phyloP scores from a whole-genome alignment of 768 basidiomycete species.

The Podaxis rugospora region DNA sequence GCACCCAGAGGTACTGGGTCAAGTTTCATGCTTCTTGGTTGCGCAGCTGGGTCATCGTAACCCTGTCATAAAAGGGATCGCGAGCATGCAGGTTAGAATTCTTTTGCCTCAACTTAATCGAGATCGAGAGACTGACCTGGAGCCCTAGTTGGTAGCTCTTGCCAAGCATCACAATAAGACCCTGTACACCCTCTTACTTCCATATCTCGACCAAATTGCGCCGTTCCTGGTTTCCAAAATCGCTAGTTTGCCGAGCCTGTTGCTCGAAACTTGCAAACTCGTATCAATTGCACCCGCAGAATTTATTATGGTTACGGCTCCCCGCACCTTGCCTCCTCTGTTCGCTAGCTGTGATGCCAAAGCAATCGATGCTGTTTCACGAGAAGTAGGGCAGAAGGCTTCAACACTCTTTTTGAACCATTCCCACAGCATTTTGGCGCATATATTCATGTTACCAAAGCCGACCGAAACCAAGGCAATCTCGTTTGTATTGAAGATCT shows the following conservation, averaged over 20 bases:
- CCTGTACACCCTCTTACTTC: conserved; percentile 63
- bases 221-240: conserved; percentile 60
- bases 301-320: conserved; percentile 62
- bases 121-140: background rate
- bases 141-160: conserved; percentile 49
- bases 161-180: conserved; percentile 55
- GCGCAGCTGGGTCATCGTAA: conserved; percentile 65
- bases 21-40: conserved; percentile 57
- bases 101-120: conserved; percentile 4
- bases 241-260: conserved; percentile 49
- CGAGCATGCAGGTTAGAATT: conserved; percentile 57
- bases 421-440: conserved; percentile 54
- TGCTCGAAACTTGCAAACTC: conserved; percentile 68
- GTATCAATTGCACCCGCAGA: conserved; percentile 49
- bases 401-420: conserved; percentile 51
- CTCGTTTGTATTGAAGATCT: conserved; percentile 54
- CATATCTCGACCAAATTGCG: conserved; percentile 64
- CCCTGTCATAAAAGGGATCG: conserved; percentile 63
- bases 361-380: conserved; percentile 59
- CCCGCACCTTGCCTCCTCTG: conserved; percentile 63
- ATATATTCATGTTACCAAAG: conserved; percentile 57
- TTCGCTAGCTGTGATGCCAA: conserved; percentile 57
- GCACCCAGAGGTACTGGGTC: conserved; percentile 50
- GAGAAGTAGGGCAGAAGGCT: conserved; percentile 39
- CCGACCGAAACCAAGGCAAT: conserved; percentile 55